These are phyloP conservation scores for Fusarium piperis DNA, from an alignment of 2,329 filamentous ascomycete species.

Conservation along the genomic window DNA sequence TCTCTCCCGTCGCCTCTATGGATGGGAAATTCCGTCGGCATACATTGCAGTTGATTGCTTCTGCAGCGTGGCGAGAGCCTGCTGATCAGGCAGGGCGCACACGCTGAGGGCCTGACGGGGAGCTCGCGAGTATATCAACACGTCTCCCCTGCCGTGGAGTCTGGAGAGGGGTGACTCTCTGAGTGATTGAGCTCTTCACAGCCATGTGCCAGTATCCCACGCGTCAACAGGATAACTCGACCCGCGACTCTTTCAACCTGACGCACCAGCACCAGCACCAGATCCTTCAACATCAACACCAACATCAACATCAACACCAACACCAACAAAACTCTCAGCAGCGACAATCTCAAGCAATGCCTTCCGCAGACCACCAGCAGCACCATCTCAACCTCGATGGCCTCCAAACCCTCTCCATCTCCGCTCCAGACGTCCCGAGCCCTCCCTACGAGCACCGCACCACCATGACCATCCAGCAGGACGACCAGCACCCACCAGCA, in stretches of 20 bases:
- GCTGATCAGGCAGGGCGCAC: not conserved
- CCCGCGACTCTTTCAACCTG: not conserved
- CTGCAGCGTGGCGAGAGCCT: not conserved
- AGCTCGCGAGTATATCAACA: not conserved
- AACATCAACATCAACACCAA: not conserved
- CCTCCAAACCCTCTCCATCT: not conserved
- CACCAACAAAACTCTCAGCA: not conserved
- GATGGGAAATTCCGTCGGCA: not conserved
- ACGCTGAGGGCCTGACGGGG: not conserved
- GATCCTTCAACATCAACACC: not conserved
- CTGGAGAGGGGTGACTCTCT: not conserved
- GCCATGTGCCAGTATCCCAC: not conserved
- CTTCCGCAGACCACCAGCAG: not conserved
- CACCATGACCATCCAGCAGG: constrained; percentile 6
- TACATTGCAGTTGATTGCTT: not conserved
- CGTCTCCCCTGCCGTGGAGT: not conserved
- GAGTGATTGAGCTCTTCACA: not conserved
- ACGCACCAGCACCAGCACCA: not conserved
- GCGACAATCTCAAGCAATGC: not conserved
- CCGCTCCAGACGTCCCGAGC: not conserved
- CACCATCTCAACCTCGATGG: not conserved
- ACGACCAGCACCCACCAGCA: not conserved
- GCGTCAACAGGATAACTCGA: not conserved
- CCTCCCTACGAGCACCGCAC: constrained; percentile 6
- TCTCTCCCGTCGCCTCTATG: not conserved